These are phyloP conservation scores for Plasmodium billcollinsi DNA, from an alignment of 169 alveolate genomes.

Conservation along the genomic window DNA sequence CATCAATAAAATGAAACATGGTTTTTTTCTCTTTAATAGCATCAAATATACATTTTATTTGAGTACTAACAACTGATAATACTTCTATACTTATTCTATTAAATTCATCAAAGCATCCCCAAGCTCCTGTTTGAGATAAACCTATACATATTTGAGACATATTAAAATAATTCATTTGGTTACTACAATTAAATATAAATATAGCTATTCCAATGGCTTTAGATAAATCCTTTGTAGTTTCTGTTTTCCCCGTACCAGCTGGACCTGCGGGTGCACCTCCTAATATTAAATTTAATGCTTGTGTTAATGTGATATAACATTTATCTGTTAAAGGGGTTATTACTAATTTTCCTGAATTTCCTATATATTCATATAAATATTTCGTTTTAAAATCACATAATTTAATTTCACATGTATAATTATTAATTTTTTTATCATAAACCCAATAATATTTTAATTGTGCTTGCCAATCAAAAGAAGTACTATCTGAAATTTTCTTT, in stretches of 20 bases:
- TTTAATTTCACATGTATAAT: conserved; percentile 91
- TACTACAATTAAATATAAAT: conserved; percentile 97
- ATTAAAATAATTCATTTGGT: conserved; percentile 91
- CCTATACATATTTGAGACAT: conserved; percentile 97
- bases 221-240: conserved; percentile 97
- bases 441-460: conserved; percentile 96
- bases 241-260: conserved; percentile 99
- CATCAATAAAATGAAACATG: conserved; percentile 87
- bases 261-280: conserved; percentile 99
- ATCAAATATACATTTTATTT: conserved; percentile 95
- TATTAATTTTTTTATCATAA: conserved; percentile 61
- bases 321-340: conserved; percentile 97
- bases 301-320: conserved; percentile 95
- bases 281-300: conserved; percentile 93
- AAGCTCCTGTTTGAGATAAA: conserved; percentile 95
- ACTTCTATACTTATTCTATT: conserved; percentile 97
- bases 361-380: conserved; percentile 97
- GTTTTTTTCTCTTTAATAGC: conserved; percentile 90
- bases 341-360: conserved; percentile 95
- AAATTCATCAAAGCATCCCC: conserved; percentile 99
- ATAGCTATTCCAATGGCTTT: conserved; percentile 96
- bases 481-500: conserved; percentile 90
- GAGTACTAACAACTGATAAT: conserved; percentile 96
- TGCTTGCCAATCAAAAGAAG: conserved; percentile 96
- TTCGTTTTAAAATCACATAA: conserved; percentile 95